Base-by-base conservation (phyloP, 2,329 filamentous ascomycete species). In the Ophiostoma piceae region DNA sequence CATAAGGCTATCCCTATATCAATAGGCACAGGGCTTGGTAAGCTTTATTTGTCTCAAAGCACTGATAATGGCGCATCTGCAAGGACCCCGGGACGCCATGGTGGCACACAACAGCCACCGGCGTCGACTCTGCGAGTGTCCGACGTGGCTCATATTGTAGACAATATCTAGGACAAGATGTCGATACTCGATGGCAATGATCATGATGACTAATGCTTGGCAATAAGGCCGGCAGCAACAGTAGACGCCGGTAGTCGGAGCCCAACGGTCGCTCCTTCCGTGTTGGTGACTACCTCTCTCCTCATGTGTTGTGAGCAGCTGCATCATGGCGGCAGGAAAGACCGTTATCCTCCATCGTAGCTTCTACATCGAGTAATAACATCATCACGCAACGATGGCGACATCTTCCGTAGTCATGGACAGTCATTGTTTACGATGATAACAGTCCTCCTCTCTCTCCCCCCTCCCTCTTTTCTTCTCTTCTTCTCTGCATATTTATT, bases 361-460 rank as follows among this genome's bases (percentile, higher is more conserved):
- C 65, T 66, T 66, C 65, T 26, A 2, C 37, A 22, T 22, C 51
- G 3, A 57, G 51, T 26, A 1, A 41, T 66, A 43, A 4, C 7
- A 3, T 1, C 2, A 57, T 57, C 12, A 57, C n/a, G 22, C 51
- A 41, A 43, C 5, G 64, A 66, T 66, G 35, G n/a, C 64, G 37
- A 39, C 14, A 66, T 41, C 3, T 57, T 14, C n/a, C 4, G 51
- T 57, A 26, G 35, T n/a, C n/a, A n/a, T 39, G 32, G 35, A n/a
- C 5, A 39, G 35, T 47, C 19, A 22, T 66, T 66, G 65, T 66
- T 66, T 43, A 66, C 37, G 32, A 47, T 54, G 60, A 16, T 66
- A n/a, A n/a, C 39, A n/a, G 26, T 35, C 62, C 54, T 32, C 41
- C 19, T 11, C 64, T 29, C 47, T 68, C 57, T 68, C 47, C 37